phyloP scores from a whole-genome alignment of 306 rosid species.

The Parietaria judaica region DNA sequence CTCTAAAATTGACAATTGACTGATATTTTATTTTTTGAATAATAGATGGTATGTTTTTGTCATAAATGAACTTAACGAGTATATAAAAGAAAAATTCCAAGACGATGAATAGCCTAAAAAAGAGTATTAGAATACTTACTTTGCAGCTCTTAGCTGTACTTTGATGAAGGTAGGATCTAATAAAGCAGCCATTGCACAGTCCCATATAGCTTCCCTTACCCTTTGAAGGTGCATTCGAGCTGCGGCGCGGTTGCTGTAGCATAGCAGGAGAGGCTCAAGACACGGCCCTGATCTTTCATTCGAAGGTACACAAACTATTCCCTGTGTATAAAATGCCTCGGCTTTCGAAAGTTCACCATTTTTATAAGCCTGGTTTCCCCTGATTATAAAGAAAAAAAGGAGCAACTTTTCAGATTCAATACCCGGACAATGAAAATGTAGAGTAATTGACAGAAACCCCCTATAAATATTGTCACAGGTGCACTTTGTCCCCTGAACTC shows the following conservation, averaged over 20 bases:
- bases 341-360: constrained; percentile 69
- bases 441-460: neutral
- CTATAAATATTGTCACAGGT: no score
- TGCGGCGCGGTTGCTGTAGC: constrained; percentile 90
- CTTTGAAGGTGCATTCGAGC: constrained; percentile 66
- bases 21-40: no score
- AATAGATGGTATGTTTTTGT: no score
- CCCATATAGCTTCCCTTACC: constrained; percentile 77
- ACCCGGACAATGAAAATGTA: constrained; percentile 13
- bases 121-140: constrained; percentile 44
- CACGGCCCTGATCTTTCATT: constrained; percentile 51
- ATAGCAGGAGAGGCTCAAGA: constrained; percentile 57
- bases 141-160: constrained; percentile 74
- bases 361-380: constrained; percentile 81
- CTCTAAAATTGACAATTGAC: no score
- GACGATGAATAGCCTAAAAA: constrained; percentile 4
- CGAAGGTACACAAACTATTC: constrained; percentile 63
- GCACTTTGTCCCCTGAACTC: no score
- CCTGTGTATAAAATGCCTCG: constrained; percentile 69
- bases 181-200: constrained; percentile 52
- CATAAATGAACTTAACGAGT: no score
- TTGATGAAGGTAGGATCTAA: constrained; percentile 73
- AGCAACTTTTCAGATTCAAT: constrained; percentile 1
- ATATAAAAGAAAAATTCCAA: no score
- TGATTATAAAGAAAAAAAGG: constrained; percentile 21